phyloP scores from a whole-genome alignment of 2,329 filamentous ascomycete genomes.

The Myriosclerotinia curreyana region DNA sequence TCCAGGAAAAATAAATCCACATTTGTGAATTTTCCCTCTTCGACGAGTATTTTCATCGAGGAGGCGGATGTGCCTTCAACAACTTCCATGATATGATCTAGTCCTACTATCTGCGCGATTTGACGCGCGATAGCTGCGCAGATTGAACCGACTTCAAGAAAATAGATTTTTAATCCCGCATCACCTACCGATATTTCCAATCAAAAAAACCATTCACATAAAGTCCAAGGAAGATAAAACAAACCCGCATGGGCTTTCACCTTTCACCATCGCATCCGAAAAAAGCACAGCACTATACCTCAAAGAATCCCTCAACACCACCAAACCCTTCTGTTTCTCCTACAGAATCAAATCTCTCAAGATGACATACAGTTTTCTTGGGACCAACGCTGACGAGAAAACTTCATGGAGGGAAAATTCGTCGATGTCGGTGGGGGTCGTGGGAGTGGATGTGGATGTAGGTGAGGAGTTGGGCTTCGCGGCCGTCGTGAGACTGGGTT shows the following conservation, averaged over 20 bases:
- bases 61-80: slow-evolving; percentile 64
- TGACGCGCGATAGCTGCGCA: slow-evolving; percentile 67
- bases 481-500: slow-evolving; percentile 59
- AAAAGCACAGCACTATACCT: slow-evolving; percentile 78
- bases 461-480: slow-evolving; percentile 69
- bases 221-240: background rate
- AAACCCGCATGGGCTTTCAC: slow-evolving; percentile 36
- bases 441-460: slow-evolving; percentile 47
- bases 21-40: slow-evolving; percentile 48
- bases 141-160: slow-evolving; percentile 67
- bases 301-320: slow-evolving; percentile 78
- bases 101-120: slow-evolving; percentile 67
- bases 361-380: slow-evolving; percentile 67
- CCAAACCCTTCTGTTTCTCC: slow-evolving; percentile 63
- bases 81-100: slow-evolving; percentile 65
- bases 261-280: slow-evolving; percentile 56
- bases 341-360: slow-evolving; percentile 65
- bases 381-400: slow-evolving; percentile 77
- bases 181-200: slow-evolving; percentile 46
- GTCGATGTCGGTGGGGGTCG: slow-evolving; percentile 63
- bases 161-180: slow-evolving; percentile 52
- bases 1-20: slow-evolving; percentile 76
- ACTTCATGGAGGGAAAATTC: slow-evolving; percentile 59
- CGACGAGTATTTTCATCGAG: slow-evolving; percentile 57
- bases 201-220: background rate